Conservation (phyloP, 1,284 basidiomycete species). For the Stygiomarasmius scandens region DNA sequence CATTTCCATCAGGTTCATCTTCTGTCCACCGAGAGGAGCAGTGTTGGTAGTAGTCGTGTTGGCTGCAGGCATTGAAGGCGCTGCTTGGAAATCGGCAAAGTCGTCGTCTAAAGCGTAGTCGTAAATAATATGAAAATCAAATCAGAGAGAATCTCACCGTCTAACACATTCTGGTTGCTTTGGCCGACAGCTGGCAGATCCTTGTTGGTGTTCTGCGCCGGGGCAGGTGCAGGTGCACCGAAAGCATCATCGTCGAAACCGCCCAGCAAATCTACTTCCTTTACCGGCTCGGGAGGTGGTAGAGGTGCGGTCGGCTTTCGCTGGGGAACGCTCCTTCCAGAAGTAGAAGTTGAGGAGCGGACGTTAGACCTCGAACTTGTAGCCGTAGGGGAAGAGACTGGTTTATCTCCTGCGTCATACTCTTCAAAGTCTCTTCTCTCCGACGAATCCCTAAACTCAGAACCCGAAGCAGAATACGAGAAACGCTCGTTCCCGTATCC, state of each 20-base stretch:
- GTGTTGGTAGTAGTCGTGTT: slow-evolving; percentile 34
- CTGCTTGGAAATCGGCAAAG: slow-evolving; percentile 90
- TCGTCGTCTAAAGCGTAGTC: too few relatives aligned
- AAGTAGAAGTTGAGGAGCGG: slow-evolving; percentile 1
- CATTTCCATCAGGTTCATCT: slow-evolving; percentile 58
- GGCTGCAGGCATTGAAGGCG: slow-evolving; percentile 47
- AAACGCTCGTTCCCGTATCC: neutral
- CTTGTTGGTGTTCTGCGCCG: slow-evolving; percentile 47
- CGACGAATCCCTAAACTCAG: slow-evolving; percentile 61
- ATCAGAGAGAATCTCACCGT: slow-evolving; percentile 40
- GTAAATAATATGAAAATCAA: slow-evolving; percentile 19
- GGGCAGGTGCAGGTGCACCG: slow-evolving; percentile 29
- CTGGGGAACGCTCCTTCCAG: neutral
- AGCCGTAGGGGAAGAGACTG: slow-evolving; percentile 28
- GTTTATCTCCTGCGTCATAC: slow-evolving; percentile 84
- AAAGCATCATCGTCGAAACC: slow-evolving; percentile 75
- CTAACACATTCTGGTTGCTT: slow-evolving; percentile 32
- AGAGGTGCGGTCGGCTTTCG: slow-evolving; percentile 40
- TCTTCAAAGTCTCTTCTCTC: slow-evolving; percentile 81
- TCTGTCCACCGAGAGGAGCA: slow-evolving; percentile 27
- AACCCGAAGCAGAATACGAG: slow-evolving; percentile 21
- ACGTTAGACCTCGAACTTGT: slow-evolving; percentile 5
- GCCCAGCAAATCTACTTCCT: slow-evolving; percentile 72
- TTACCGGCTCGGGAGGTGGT: slow-evolving; percentile 47
- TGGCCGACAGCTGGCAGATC: slow-evolving; percentile 51